Evolutionary conservation across 1,284 basidiomycete species (phyloP), one percentile per base, ranked within the genome.

Genomic region (Ceratobasidium sp.): DNA sequence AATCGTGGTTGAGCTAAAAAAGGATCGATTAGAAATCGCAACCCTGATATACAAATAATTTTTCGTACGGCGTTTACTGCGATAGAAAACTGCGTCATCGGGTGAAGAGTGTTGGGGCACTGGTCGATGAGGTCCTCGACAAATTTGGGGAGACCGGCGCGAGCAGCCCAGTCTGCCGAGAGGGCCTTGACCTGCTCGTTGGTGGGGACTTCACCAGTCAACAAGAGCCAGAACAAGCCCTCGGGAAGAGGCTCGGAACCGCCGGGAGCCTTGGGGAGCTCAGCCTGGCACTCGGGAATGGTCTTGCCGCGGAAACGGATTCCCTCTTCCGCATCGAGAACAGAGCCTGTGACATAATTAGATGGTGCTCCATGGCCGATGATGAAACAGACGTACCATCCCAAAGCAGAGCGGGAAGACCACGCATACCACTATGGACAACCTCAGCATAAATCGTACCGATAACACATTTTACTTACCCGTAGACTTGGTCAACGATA

Each of bases 291-390:
- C 79, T 98, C 94, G 54, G 92, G 91, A 77, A 96, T 96, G 73
- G 93, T 93, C 81, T 92, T 91, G 72, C 92, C 93, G 77, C 93
- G 90, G 89, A 97, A 97, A 73, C 95, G 93, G 77, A 97, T 98
- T 73, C 94, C 94, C 84, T 97, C 94, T 77, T 96, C 94, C 90
- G 77, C 35, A 78, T 97, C 95, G 74, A 98, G 88, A 72, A 98
- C 95, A 71, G 95, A 98, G 71, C 91, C 74, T 75, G 29, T 22
- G 55, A 54, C 40, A 52, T 31, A 64, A n/a, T 10, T 35, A 10
- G 43, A 52, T 38, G 12, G 47, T 40, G 53, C 17, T 25, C 25
- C 17, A 43, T 38, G 22, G 40, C n/a, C 20, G 25, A 43, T 34
- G 17, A 52, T 35, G 10, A 3, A 38, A 20, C 13, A 57, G 22